Evolutionary conservation across 2,329 filamentous ascomycete species (phyloP).

Genomic region (Albifimbria verrucaria): DNA sequence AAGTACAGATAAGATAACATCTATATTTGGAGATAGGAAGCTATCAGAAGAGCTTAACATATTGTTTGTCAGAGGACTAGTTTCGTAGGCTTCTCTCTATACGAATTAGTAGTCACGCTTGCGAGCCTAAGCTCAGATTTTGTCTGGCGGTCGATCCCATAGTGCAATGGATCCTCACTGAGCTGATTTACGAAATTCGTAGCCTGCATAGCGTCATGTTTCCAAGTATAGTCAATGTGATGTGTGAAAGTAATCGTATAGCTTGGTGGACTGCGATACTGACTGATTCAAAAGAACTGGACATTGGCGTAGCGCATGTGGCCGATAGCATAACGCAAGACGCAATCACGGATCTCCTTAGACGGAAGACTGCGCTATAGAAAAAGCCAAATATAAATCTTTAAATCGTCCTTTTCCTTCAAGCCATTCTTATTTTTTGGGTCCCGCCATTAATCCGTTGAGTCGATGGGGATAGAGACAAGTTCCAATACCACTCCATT

Average conservation of each 20-base stretch:
- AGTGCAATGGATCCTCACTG: slow-evolving; percentile 27
- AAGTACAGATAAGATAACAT: too few relatives aligned
- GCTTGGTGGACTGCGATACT: slow-evolving; percentile 22
- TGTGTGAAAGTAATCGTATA: slow-evolving; percentile 13
- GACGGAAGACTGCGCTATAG: neutral
- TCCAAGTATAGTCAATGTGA: slow-evolving; percentile 17
- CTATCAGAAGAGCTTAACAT: too few relatives aligned
- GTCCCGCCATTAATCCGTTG: neutral
- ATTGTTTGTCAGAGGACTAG: too few relatives aligned
- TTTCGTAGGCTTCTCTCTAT: too few relatives aligned
- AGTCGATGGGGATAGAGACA: too few relatives aligned
- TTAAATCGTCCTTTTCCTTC: neutral
- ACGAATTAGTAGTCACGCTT: neutral
- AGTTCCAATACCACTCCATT: too few relatives aligned
- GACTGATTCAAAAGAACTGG: slow-evolving; percentile 23
- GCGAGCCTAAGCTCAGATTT: slow-evolving; percentile 13
- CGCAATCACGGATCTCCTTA: slow-evolving; percentile 17
- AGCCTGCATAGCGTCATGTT: slow-evolving; percentile 21
- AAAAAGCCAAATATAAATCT: neutral
- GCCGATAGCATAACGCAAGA: slow-evolving; percentile 16
- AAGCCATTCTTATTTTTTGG: neutral
- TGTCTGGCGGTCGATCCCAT: slow-evolving; percentile 12
- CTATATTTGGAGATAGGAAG: too few relatives aligned
- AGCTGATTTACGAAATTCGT: slow-evolving; percentile 30
- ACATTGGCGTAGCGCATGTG: slow-evolving; percentile 20